Conservation (phyloP, 495 filamentous ascomycete species). For the Daldinia concentrica region DNA sequence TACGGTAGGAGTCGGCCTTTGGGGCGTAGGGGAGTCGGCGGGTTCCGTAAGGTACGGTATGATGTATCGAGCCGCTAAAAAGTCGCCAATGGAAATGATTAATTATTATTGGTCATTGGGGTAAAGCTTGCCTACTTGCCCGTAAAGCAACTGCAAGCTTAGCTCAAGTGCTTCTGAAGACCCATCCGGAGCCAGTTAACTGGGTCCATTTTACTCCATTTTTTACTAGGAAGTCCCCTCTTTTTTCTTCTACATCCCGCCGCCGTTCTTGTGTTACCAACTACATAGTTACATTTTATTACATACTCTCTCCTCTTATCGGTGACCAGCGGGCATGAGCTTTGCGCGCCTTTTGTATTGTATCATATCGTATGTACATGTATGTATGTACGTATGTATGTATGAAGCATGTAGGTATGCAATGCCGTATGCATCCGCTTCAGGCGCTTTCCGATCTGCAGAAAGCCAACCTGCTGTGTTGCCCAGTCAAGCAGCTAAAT, state of each 20-base stretch:
- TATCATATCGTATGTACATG: neutral
- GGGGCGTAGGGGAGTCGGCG: constrained; percentile 33
- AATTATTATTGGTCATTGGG: neutral
- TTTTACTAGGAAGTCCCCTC: constrained; percentile 39
- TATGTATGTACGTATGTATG: no score
- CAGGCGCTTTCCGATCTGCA: constrained; percentile 44
- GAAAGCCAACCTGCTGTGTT: constrained; percentile 18
- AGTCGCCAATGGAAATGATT: neutral
- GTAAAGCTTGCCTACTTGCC: constrained; percentile 31
- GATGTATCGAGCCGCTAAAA: constrained; percentile 36
- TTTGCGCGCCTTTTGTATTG: no score
- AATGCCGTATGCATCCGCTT: constrained; percentile 23
- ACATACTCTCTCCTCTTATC: constrained; percentile 3
- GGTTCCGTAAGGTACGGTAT: constrained; percentile 30
- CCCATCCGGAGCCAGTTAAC: constrained; percentile 30
- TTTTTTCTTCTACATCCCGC: constrained; percentile 1
- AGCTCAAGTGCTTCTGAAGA: no score
- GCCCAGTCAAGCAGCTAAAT: neutral
- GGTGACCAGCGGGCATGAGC: constrained; percentile 24
- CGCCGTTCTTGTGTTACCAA: constrained; percentile 6
- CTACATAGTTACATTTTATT: neutral
- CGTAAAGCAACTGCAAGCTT: constrained; percentile 8
- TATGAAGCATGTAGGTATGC: neutral
- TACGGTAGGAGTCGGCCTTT: constrained; percentile 36
- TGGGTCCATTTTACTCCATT: constrained; percentile 26